phyloP scores from a whole-genome alignment of 1,284 basidiomycete species.

The Ceratobasidium sp. region DNA sequence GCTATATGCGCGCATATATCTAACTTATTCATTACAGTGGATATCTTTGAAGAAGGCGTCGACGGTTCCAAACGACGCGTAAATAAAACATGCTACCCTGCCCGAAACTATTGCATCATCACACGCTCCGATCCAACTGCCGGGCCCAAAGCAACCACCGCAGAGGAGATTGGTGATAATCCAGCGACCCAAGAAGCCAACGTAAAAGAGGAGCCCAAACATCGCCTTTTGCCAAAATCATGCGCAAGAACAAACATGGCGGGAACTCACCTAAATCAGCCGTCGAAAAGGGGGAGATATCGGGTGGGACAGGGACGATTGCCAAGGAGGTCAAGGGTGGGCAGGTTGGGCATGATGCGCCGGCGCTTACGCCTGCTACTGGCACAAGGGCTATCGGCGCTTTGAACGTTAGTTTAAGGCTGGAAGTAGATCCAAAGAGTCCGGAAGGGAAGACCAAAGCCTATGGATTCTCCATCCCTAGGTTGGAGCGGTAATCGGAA shows the following conservation, averaged over 20 bases:
- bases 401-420: slow-evolving; percentile 45
- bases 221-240: slow-evolving; percentile 12
- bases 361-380: slow-evolving; percentile 44
- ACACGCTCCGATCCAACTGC: slow-evolving; percentile 45
- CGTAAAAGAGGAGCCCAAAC: slow-evolving; percentile 20
- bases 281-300: slow-evolving; percentile 42
- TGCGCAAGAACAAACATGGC: slow-evolving; percentile 3
- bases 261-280: slow-evolving; percentile 1
- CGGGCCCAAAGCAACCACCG: slow-evolving; percentile 19
- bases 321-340: slow-evolving; percentile 45
- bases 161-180: slow-evolving; percentile 26
- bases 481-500: slow-evolving; percentile 42
- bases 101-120: slow-evolving; percentile 46
- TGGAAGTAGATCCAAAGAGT: slow-evolving; percentile 46
- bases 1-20: not conserved
- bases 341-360: slow-evolving; percentile 43
- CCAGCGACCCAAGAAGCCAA: slow-evolving; percentile 25
- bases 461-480: slow-evolving; percentile 47
- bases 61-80: slow-evolving; percentile 43
- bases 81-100: slow-evolving; percentile 43
- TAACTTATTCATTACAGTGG: slow-evolving; percentile 10
- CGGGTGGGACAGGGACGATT: slow-evolving; percentile 39
- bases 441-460: slow-evolving; percentile 45
- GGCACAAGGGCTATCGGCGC: slow-evolving; percentile 45
- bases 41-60: slow-evolving; percentile 38